Conservation (phyloP, 169 alveolate genomes). For the Plasmodium inui region DNA sequence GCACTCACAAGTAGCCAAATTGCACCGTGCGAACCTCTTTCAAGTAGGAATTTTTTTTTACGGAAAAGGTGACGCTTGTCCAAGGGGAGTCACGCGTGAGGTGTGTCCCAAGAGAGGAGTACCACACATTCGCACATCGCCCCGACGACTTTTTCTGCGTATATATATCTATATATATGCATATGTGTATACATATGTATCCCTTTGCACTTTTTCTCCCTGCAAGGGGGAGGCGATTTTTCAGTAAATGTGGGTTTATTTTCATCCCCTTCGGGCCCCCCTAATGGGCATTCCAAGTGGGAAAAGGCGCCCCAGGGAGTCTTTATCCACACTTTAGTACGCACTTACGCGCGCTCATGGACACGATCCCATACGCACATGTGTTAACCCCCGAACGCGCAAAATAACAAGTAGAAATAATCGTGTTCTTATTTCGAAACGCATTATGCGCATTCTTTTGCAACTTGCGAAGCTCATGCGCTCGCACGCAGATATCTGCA, state of each 20-base stretch:
- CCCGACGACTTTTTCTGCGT: background rate
- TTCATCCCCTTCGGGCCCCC: background rate
- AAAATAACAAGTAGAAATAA: conserved; percentile 2
- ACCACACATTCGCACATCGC: background rate
- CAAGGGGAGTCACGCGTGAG: background rate
- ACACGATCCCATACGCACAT: background rate
- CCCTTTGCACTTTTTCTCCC: background rate
- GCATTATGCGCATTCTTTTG: conserved; percentile 2
- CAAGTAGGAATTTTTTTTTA: background rate
- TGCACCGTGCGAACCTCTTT: background rate
- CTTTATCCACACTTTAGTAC: conserved; percentile 3
- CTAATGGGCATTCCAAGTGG: background rate
- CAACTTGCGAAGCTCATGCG: conserved; percentile 21
- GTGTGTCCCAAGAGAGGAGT: background rate
- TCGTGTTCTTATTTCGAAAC: background rate
- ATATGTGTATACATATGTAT: background rate
- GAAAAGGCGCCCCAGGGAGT: background rate
- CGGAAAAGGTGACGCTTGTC: background rate
- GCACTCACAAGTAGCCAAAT: background rate
- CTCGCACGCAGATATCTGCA: conserved; percentile 7
- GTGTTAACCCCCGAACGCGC: background rate
- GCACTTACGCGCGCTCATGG: background rate
- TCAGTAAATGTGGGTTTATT: background rate
- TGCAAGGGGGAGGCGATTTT: background rate
- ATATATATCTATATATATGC: background rate